phyloP scores from a whole-genome alignment of 192 early-diverging fungal species.

The Linderina pennispora region DNA sequence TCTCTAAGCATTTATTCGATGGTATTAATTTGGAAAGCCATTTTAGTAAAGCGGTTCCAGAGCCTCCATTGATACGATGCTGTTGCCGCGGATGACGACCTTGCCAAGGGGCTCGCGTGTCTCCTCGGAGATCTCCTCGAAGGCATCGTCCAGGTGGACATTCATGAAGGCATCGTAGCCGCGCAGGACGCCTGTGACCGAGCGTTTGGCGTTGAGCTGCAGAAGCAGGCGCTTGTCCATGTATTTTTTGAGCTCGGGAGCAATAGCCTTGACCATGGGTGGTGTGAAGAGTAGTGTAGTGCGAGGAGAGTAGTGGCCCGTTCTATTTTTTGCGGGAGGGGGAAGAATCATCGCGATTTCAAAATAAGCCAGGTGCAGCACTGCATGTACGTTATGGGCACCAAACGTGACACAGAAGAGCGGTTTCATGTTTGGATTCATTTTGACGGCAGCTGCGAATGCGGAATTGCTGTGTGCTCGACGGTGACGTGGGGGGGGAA shows the following conservation, averaged over 20 bases:
- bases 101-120: conserved; percentile 78
- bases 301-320: too few species aligned
- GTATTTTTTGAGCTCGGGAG: conserved; percentile 63
- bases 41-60: conserved; percentile 46
- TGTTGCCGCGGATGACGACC: conserved; percentile 79
- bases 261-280: conserved; percentile 53
- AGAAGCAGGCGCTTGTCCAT: conserved; percentile 94
- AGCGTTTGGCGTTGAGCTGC: conserved; percentile 86
- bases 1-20: not conserved
- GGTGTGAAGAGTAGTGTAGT: too few species aligned
- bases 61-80: conserved; percentile 63
- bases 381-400: too few species aligned
- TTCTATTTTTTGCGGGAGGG: too few species aligned
- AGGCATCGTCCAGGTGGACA: conserved; percentile 88
- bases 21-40: not conserved
- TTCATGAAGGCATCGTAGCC: conserved; percentile 99
- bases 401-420: too few species aligned
- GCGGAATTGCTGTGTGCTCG: too few species aligned
- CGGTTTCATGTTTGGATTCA: too few species aligned
- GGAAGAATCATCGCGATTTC: too few species aligned
- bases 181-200: conserved; percentile 90
- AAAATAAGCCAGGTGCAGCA: too few species aligned
- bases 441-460: too few species aligned
- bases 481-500: too few species aligned
- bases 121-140: conserved; percentile 67